These are phyloP conservation scores for Extremus antarcticus DNA, from an alignment of 495 filamentous ascomycete genomes.

Conservation along the genomic window DNA sequence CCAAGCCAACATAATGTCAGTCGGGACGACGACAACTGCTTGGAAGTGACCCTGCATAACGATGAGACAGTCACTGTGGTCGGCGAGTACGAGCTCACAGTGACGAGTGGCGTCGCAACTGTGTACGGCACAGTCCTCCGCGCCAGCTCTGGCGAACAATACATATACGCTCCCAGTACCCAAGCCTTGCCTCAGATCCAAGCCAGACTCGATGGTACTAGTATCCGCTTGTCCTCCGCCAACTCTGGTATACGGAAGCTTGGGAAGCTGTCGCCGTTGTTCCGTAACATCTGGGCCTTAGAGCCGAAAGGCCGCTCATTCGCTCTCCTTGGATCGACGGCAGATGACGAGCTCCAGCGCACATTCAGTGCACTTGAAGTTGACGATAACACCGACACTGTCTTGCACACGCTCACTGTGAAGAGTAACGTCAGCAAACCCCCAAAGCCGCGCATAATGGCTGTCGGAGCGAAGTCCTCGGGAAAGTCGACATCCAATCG, in stretches of 20 bases:
- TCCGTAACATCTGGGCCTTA: conserved; percentile 61
- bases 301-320: conserved; percentile 25
- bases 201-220: conserved; percentile 38
- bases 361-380: conserved; percentile 10
- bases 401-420: neutral
- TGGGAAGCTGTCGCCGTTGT: conserved; percentile 53
- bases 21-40: neutral
- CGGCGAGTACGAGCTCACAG: conserved; percentile 63
- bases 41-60: conserved; percentile 2
- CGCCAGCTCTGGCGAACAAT: conserved; percentile 39
- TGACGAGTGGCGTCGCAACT: conserved; percentile 53
- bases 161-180: conserved; percentile 63
- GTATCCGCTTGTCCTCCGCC: conserved; percentile 45
- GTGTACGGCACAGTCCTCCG: conserved; percentile 54
- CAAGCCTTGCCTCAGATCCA: conserved; percentile 67
- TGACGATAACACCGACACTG: conserved; percentile 1
- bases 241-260: conserved; percentile 47
- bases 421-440: neutral
- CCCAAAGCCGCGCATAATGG: conserved; percentile 6
- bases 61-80: conserved; percentile 53
- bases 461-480: conserved; percentile 61
- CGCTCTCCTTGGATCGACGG: neutral
- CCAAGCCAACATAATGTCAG: neutral
- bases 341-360: conserved; percentile 10
- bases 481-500: conserved; percentile 81